A percentile compares a stretch with the other conserved stretches of the same genome.
Evolutionary conservation across 345 rosid species (phyloP).

Genomic region (Murraya koenigii): DNA sequence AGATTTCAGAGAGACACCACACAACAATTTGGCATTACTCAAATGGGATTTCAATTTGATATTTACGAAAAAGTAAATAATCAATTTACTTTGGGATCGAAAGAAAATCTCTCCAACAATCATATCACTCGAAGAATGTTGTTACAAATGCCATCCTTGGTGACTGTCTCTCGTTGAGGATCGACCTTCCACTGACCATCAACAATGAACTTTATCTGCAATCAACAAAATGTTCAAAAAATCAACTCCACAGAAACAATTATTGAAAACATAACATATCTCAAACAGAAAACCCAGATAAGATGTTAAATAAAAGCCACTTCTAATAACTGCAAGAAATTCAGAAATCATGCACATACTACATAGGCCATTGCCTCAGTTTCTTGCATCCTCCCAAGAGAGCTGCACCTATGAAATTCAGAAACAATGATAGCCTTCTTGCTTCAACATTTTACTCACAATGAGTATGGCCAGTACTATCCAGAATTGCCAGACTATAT

Average conservation of each 20-base stretch:
- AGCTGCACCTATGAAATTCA: too few relatives aligned
- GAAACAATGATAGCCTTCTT: neutral
- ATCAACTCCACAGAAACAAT: neutral
- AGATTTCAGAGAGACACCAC: neutral
- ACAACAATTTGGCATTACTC: neutral
- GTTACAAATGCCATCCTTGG: conserved; percentile 57
- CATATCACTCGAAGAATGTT: conserved; percentile 71
- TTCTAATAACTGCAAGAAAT: neutral
- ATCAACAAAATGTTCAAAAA: neutral
- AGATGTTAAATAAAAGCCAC: neutral
- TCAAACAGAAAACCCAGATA: neutral
- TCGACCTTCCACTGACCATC: conserved; percentile 80
- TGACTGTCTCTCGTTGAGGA: conserved; percentile 59
- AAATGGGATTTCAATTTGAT: neutral
- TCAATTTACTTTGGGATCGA: conserved; percentile 1
- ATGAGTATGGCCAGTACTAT: neutral
- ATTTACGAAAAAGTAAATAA: neutral
- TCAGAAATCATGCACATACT: neutral
- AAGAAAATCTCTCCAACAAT: conserved; percentile 5
- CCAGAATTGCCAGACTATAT: neutral
- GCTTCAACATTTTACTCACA: neutral
- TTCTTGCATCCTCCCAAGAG: neutral
- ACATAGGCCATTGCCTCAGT: neutral
- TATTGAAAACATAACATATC: neutral
- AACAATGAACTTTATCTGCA: conserved; percentile 81